Evolutionary conservation across 2,329 filamentous ascomycete species (phyloP).

Genomic region (Pseudocercospora cruenta): DNA sequence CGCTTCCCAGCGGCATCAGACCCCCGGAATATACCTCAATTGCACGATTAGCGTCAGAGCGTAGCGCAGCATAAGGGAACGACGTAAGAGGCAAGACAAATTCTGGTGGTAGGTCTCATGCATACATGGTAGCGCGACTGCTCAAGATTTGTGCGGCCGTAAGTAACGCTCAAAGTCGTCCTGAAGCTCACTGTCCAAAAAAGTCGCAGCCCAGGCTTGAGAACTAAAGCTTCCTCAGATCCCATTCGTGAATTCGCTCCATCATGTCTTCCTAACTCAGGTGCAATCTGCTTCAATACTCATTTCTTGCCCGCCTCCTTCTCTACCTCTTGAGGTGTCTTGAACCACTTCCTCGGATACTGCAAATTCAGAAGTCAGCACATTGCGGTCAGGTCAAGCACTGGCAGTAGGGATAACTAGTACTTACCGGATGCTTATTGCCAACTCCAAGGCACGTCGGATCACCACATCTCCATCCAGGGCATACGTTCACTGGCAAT

Average conservation of each 20-base stretch:
- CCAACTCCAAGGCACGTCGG: neutral
- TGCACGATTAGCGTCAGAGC: too few species aligned
- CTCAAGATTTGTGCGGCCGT: neutral
- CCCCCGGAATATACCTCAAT: too few species aligned
- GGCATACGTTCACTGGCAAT: neutral
- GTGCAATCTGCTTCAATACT: neutral
- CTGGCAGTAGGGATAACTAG: too few species aligned
- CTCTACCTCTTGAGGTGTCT: neutral
- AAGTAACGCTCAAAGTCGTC: too few species aligned
- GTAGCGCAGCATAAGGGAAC: too few species aligned
- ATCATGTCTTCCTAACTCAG: neutral
- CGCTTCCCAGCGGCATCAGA: too few species aligned
- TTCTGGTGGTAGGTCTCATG: too few species aligned
- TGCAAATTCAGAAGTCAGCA: neutral
- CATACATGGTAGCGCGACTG: too few species aligned
- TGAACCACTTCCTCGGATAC: neutral
- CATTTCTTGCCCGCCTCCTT: neutral
- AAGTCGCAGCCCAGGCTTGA: too few species aligned
- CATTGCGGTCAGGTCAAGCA: neutral
- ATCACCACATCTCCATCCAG: neutral
- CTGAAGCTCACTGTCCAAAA: too few species aligned
- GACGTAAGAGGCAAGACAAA: too few species aligned
- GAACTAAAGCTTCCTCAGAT: neutral
- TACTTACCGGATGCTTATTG: neutral
- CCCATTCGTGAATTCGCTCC: neutral